These are phyloP conservation scores for Saussurea involucrata DNA, from an alignment of 129 eudicot species.

Conservation along the genomic window DNA sequence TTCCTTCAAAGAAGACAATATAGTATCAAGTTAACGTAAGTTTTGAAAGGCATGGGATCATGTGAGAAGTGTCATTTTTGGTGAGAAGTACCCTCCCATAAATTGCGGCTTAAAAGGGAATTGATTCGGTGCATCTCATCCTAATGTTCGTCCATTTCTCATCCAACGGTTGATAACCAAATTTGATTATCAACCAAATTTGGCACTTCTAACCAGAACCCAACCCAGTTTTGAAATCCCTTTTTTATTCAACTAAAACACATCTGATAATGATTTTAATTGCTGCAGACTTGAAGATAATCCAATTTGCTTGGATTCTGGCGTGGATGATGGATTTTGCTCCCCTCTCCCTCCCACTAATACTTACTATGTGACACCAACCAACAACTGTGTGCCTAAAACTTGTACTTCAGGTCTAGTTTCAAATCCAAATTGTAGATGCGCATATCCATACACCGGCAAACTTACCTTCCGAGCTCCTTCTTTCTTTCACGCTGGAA, in stretches of 20 bases:
- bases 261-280: neutral
- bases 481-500: constrained; percentile 57
- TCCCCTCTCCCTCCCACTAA: constrained; percentile 22
- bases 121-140: too few relatives aligned
- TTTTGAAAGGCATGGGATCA: too few relatives aligned
- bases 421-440: constrained; percentile 60
- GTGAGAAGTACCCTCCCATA: too few relatives aligned
- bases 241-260: neutral
- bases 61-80: too few relatives aligned
- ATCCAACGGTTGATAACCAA: too few relatives aligned
- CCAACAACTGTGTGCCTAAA: constrained; percentile 36
- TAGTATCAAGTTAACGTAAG: constrained; percentile 36
- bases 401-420: constrained; percentile 42
- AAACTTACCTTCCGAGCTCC: constrained; percentile 59
- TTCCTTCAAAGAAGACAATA: constrained; percentile 23
- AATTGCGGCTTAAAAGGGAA: too few relatives aligned
- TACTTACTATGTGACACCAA: constrained; percentile 34
- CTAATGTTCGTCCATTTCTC: too few relatives aligned
- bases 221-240: constrained; percentile 16
- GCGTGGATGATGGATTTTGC: constrained; percentile 35
- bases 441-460: constrained; percentile 71
- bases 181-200: too few relatives aligned
- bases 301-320: constrained; percentile 49
- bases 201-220: too few relatives aligned
- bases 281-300: constrained; percentile 59